These are phyloP conservation scores for Magnusiomyces tetraspermus DNA, from an alignment of 1,139 yeast genomes.

Conservation along the genomic window DNA sequence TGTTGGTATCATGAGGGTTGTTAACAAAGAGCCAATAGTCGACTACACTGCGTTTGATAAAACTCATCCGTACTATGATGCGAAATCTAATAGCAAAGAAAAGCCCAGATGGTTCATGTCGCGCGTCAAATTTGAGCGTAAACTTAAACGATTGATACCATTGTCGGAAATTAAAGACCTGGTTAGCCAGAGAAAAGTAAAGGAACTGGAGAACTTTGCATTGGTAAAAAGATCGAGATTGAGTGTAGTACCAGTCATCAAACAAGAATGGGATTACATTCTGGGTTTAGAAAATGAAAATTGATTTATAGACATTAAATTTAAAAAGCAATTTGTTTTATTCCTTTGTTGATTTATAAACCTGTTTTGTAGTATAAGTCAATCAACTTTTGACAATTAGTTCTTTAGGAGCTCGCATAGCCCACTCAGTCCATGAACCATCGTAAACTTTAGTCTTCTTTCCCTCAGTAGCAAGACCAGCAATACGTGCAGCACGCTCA, in stretches of 20 bases:
- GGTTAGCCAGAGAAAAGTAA: slow-evolving; percentile 16
- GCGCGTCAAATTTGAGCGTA: slow-evolving; percentile 37
- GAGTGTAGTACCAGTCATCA: slow-evolving; percentile 42
- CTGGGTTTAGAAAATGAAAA: neutral
- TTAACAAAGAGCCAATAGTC: slow-evolving; percentile 35
- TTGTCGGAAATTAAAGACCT: slow-evolving; percentile 32
- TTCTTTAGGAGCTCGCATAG: slow-evolving; percentile 28
- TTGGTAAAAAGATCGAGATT: slow-evolving; percentile 40
- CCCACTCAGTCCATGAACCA: slow-evolving; percentile 80
- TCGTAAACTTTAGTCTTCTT: slow-evolving; percentile 66
- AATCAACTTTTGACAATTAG: slow-evolving; percentile 22
- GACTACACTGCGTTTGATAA: slow-evolving; percentile 36
- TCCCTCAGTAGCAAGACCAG: slow-evolving; percentile 37
- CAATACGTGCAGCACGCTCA: slow-evolving; percentile 56
- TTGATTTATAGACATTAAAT: too few relatives aligned
- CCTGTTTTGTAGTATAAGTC: neutral
- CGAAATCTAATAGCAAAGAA: slow-evolving; percentile 28
- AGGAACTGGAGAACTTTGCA: slow-evolving; percentile 34
- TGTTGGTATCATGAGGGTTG: slow-evolving; percentile 39
- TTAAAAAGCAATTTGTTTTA: neutral
- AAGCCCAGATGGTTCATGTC: slow-evolving; percentile 49
- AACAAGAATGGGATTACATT: slow-evolving; percentile 32
- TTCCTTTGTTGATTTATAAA: neutral
- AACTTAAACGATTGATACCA: slow-evolving; percentile 36
- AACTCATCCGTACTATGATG: slow-evolving; percentile 39